Base-by-base conservation (phyloP, 2,329 filamentous ascomycete genomes). In the Truncatella angustata region DNA sequence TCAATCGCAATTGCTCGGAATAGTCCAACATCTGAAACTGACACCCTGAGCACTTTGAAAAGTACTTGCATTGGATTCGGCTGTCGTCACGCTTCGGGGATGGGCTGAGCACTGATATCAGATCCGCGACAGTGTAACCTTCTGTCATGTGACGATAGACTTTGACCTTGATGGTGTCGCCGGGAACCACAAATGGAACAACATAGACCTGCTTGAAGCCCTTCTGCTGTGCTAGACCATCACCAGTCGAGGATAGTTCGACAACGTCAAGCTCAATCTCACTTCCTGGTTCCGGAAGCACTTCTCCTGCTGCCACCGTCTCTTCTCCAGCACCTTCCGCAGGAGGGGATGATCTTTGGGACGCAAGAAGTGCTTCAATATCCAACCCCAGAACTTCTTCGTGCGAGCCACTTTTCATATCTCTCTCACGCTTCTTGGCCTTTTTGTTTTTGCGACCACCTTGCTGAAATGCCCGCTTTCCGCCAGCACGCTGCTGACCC, bases 21-120 rank as follows among this genome's bases (percentile, higher is more conserved):
- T 97, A 97, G 50, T 90, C 84, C 57, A 99, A 82, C 90, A 97
- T 97, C 74, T 99, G 94, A 70, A 97, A 92, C 72, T 99, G 94
- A 67, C 94, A 99, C 28, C 94, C 94, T 9, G 88, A 90, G 71
- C 94, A 99, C 50, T 79, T 81, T 36, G 84, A 76, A 66, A 99
- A 99, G 76, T 99, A 97, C 61, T 83, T 80, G 75, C 94, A 99
- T 52, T 79, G 79, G 60, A 96, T 80, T 20, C 89, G 83, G 34
- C 79, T 78, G 63, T 94, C 88, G 62, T 96, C 87, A 62, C 94
- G 87, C 50, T 87, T 76, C 1, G 85, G 79, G 0, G 90, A 91
- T 0, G 92, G 85, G 52, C 81, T 82, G 32, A 86, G 73, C 37
- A 97, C 81, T 54, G 86, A 86, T 64, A 97, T 65, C 63, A 96